These are phyloP conservation scores for Gossypium australe DNA, from an alignment of 345 rosid genomes.

Conservation along the genomic window DNA sequence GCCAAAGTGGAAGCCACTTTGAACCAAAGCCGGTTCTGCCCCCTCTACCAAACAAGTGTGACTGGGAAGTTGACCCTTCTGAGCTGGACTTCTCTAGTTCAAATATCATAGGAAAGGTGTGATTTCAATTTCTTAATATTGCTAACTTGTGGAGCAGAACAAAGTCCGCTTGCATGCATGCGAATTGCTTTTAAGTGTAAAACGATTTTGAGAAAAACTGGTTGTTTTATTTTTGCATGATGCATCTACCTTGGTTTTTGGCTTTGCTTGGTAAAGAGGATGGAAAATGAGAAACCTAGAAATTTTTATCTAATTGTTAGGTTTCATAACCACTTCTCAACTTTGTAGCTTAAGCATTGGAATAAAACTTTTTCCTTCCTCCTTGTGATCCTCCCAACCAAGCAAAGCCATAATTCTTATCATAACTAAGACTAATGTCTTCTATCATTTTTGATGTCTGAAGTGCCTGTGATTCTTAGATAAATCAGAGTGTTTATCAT, in stretches of 20 bases:
- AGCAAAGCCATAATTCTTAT: slow-evolving; percentile 11
- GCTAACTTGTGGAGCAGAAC: neutral
- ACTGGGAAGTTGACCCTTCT: slow-evolving; percentile 95
- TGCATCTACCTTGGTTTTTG: neutral
- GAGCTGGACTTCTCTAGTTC: slow-evolving; percentile 87
- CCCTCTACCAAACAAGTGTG: slow-evolving; percentile 92
- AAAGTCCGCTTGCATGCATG: neutral
- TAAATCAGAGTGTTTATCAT: neutral
- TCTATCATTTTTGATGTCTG: slow-evolving; percentile 11
- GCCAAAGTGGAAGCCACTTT: slow-evolving; percentile 95
- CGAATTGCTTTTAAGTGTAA: neutral
- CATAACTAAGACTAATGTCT: neutral
- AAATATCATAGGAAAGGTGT: slow-evolving; percentile 76
- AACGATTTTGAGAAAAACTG: neutral
- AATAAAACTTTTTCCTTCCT: neutral
- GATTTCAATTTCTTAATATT: slow-evolving; percentile 8
- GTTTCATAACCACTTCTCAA: neutral
- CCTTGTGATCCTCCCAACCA: neutral
- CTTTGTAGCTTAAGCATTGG: neutral
- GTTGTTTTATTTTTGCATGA: neutral
- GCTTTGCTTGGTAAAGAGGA: neutral
- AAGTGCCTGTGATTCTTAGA: neutral
- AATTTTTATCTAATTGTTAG: neutral
- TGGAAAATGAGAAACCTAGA: neutral
- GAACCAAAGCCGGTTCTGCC: slow-evolving; percentile 94